A percentile compares a stretch with the other conserved stretches of the same genome.
These are phyloP conservation scores for Amaranthus tricolor DNA, from an alignment of 179 eudicot genomes.

Conservation along the genomic window DNA sequence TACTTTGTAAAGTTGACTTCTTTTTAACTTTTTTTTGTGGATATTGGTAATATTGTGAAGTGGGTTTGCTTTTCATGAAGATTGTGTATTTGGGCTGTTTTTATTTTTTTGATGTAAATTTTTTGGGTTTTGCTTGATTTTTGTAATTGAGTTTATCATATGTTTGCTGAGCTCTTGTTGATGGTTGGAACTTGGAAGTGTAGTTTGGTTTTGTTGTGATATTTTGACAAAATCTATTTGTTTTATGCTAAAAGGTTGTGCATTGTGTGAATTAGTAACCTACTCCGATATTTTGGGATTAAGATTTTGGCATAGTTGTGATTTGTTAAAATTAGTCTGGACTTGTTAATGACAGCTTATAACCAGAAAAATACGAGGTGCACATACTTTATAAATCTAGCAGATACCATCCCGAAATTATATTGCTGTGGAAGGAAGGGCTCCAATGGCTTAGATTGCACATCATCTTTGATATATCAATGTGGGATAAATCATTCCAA, in stretches of 20 bases:
- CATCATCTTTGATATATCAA: no score
- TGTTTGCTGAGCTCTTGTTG: neutral
- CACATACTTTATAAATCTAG: no score
- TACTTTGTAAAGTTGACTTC: constrained; percentile 9
- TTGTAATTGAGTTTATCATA: neutral
- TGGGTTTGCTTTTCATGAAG: constrained; percentile 21
- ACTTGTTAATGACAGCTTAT: no score
- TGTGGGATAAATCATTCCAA: no score
- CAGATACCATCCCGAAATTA: no score
- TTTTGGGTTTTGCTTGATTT: neutral
- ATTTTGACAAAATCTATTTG: neutral
- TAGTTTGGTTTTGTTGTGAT: neutral
- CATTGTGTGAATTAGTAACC: neutral
- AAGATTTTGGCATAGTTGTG: no score
- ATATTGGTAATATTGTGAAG: constrained; percentile 17
- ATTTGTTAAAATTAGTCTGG: no score
- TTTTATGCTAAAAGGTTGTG: constrained; percentile 2
- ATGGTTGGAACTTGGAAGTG: neutral
- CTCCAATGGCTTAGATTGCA: no score
- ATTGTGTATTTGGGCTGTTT: constrained; percentile 30
- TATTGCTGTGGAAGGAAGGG: no score
- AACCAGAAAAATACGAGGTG: no score
- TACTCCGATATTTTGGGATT: no score
- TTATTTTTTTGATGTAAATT: neutral
- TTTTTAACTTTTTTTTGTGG: neutral